These are phyloP conservation scores for Populus hybrid DNA, from an alignment of 441 rosid genomes.

Conservation along the genomic window DNA sequence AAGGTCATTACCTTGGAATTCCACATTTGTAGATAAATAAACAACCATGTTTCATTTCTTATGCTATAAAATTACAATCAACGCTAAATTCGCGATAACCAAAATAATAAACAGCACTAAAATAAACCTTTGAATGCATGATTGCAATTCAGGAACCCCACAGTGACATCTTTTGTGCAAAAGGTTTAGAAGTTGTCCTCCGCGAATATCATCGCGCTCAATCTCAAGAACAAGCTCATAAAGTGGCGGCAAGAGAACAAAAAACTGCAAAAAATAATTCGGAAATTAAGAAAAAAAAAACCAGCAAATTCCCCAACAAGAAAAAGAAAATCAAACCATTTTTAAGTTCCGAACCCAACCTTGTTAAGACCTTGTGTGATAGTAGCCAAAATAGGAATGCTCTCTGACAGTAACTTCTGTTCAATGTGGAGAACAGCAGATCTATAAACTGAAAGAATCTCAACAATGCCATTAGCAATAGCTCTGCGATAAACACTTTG, in stretches of 20 bases:
- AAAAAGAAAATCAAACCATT: not conserved
- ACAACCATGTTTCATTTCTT: not conserved
- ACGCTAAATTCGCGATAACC: not conserved
- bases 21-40: not conserved
- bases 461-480: constrained; percentile 89
- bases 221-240: constrained; percentile 88
- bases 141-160: constrained; percentile 93
- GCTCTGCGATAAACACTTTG: constrained; percentile 85
- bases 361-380: constrained; percentile 88
- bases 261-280: constrained; percentile 48
- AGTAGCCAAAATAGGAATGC: constrained; percentile 77
- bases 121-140: constrained; percentile 87
- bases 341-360: constrained; percentile 33
- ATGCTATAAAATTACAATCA: not conserved
- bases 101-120: not conserved
- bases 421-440: constrained; percentile 93
- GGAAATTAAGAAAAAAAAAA: not conserved
- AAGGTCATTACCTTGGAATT: constrained; percentile 16
- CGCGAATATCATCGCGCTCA: constrained; percentile 87
- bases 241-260: constrained; percentile 79
- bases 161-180: constrained; percentile 88
- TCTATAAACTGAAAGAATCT: constrained; percentile 80
- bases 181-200: constrained; percentile 88
- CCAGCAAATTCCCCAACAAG: not conserved
- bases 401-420: constrained; percentile 76